Evolutionary conservation across 1,139 yeast genomes (phyloP), one percentile per base, ranked within the genome.

Genomic region (Geotrichum phurueaensis): DNA sequence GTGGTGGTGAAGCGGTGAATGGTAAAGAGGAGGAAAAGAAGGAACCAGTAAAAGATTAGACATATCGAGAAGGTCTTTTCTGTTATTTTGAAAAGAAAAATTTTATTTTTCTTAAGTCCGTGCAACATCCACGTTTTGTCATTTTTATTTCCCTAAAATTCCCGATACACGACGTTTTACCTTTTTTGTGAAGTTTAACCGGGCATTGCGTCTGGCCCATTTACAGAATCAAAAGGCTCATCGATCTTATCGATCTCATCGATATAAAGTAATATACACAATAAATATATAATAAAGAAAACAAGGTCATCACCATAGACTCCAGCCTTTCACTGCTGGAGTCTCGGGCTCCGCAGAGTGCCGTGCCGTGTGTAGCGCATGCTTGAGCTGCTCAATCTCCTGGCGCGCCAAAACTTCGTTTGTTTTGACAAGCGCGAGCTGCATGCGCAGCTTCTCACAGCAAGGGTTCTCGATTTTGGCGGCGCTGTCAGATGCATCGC

Each of bases 371-470:
- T 57, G 62, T 23, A 62, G 71, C 49, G 65, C 61, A 56, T 69
- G 73, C 45, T 64, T 67, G 39, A 71, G 65, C 53, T 68, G 70
- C 51, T 73, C 75, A 54, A 70, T 62, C 56, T 71, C 72, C 56
- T 70, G 73, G 33, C 71, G 66, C 6, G 74, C 73, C 61, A 68
- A 61, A 1, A 71, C 73, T 55, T 72, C 75, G 49, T 66, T 67
- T 2, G 73, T 66, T 60, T 67, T 69, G 51, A 68, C 68, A 13
- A 67, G 58, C 1, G 73, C 75, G 50, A 72, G 66, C 52, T 73
- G 74, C 67, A 71, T 65, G 54, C 69, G 64, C 27, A 71, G 64
- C 29, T 68, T 62, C 47, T 73, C 75, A 60, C 75, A 72, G 20
- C 66, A 59, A 9, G 61, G 60, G 59, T 53, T 58, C 45, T 20